Conservation (phyloP, 441 rosid species). For the Erodium texanum region DNA sequence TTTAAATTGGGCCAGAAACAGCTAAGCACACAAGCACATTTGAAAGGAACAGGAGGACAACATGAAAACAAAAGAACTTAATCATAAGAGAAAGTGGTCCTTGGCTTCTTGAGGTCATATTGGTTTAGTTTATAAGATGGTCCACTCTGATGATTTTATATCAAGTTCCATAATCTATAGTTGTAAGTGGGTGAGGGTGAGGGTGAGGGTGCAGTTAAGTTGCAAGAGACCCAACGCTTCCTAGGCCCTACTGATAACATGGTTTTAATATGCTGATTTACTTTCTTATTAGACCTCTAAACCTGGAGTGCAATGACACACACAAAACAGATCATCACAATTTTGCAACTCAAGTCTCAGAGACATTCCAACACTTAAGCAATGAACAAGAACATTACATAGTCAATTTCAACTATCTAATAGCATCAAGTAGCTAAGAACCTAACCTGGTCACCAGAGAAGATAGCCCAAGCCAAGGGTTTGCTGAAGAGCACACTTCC, state of each 20-base stretch:
- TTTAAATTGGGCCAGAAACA: not conserved
- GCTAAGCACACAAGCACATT: no score
- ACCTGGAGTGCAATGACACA: no score
- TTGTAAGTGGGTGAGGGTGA: not conserved
- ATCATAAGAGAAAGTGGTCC: not conserved
- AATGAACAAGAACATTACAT: not conserved
- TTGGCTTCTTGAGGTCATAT: no score
- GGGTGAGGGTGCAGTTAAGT: no score
- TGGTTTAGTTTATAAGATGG: not conserved
- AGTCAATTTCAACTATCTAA: no score
- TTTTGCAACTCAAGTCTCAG: not conserved
- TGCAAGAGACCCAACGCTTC: not conserved
- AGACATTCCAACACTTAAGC: not conserved
- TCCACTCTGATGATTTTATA: not conserved
- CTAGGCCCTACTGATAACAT: not conserved
- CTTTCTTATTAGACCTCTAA: not conserved
- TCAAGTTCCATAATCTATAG: not conserved
- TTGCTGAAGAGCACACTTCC: constrained; percentile 60
- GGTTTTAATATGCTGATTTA: not conserved
- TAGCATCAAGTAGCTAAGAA: not conserved
- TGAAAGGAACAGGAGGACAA: no score
- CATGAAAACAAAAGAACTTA: not conserved
- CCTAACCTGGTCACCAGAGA: constrained; percentile 82
- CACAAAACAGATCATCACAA: no score
- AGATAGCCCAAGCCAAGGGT: constrained; percentile 75